These are phyloP conservation scores for Alloteropsis angusta DNA, from an alignment of 202 grass and related monocot genomes.

Conservation along the genomic window DNA sequence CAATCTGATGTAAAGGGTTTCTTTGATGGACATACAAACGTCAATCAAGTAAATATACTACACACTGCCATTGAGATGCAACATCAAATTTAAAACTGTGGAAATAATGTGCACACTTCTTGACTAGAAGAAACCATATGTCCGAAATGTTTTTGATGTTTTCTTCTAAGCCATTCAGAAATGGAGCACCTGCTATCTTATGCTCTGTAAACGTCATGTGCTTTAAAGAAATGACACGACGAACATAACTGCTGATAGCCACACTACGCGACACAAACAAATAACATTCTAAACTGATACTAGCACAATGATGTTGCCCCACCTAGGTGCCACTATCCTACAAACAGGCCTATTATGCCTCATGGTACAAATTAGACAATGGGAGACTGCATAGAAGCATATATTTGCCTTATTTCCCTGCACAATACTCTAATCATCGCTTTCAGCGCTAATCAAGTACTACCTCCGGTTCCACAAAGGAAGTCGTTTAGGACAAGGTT, in stretches of 20 bases:
- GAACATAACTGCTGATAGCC: neutral
- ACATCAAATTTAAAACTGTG: neutral
- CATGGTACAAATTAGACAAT: neutral
- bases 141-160: neutral
- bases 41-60: neutral
- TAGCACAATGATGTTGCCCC: neutral
- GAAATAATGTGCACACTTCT: neutral
- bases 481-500: no score
- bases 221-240: neutral
- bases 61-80: neutral
- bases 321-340: neutral
- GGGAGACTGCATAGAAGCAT: neutral
- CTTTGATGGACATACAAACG: neutral
- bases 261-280: neutral
- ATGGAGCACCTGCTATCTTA: neutral
- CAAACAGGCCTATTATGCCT: neutral
- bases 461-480: no score
- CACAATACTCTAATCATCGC: no score
- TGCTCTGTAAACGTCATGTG: neutral
- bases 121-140: neutral
- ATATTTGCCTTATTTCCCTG: neutral
- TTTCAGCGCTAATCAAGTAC: no score
- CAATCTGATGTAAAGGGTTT: neutral
- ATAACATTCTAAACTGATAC: neutral
- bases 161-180: neutral